Base-by-base conservation (phyloP, 768 basidiomycete species). In the Amyloporia xantha region DNA sequence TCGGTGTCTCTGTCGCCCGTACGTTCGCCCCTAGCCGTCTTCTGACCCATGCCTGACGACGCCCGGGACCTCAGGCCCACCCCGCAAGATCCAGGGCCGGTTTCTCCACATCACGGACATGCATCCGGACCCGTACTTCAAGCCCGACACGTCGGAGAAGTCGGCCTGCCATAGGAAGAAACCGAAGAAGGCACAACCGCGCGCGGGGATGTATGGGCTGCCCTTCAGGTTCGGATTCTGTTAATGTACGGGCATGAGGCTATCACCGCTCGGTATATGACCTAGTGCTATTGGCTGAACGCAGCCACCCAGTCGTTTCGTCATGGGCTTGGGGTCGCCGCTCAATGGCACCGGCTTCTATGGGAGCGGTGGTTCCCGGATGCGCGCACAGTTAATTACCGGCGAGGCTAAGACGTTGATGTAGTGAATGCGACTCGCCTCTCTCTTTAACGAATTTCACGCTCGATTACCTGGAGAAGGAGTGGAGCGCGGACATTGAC, bases 31-130 rank as follows among this genome's bases (percentile, higher is more conserved):
- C 28, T 35, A 19, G 33, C 36, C 28, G 50, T 49, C 50, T 52
- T 53, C 51, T 56, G 46, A 51, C 46, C 48, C 23, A 42, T 51
- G 39, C 48, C 48, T 43, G 28, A 6, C 28, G 2, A 9, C 38
- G 38, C 19, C 15, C 30, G 23, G 26, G 17, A 9, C 24, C 38
- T 30, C 44, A 56, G 57, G 55, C 20, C 36, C 51, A 17, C 57
- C 51, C 33, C 73, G 66, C 50, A 79, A 74, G 60, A 70, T 86
- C n/a, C 77, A 78, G 49, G 85, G 86, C 9, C 77, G 86, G 41
- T 91, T 90, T 66, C 63, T 91, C 21, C 87, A 90, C 59, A 80
- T 91, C 54, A 88, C 86, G 19, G 90, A 92, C 64, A 78, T 91
- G 49, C 90, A 92, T 59, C 88, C 88, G 27, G 89, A 91, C 66